Conservation (phyloP, 2,329 filamentous ascomycete species). For the Botrytis elliptica region DNA sequence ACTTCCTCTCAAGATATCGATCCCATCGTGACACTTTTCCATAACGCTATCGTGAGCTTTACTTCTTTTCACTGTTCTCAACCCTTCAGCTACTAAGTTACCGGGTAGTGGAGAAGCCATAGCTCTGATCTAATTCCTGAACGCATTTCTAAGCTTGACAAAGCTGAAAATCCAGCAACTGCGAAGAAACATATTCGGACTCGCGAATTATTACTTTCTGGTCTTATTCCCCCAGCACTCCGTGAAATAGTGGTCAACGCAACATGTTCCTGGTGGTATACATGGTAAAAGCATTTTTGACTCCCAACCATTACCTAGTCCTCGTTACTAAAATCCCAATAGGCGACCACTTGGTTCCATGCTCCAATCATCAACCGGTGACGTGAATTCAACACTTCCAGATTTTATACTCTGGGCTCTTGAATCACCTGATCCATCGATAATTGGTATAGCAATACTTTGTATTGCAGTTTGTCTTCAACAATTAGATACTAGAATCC, state of each 20-base stretch:
- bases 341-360: background rate
- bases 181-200: background rate
- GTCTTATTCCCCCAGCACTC: background rate
- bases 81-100: background rate
- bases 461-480: background rate
- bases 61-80: no score
- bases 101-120: background rate
- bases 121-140: background rate
- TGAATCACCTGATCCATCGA: background rate
- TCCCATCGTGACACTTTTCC: background rate
- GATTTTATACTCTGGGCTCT: background rate
- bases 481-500: background rate
- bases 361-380: background rate
- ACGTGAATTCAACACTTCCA: background rate
- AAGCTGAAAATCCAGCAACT: background rate
- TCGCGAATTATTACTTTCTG: background rate
- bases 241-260: background rate
- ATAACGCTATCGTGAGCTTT: background rate
- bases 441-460: background rate
- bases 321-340: background rate
- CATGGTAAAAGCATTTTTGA: background rate
- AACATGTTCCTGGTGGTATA: background rate
- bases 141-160: no score
- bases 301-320: background rate
- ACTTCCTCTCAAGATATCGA: background rate